phyloP scores from a whole-genome alignment of 2,329 filamentous ascomycete genomes.

The Chaetoscypha palmicola region DNA sequence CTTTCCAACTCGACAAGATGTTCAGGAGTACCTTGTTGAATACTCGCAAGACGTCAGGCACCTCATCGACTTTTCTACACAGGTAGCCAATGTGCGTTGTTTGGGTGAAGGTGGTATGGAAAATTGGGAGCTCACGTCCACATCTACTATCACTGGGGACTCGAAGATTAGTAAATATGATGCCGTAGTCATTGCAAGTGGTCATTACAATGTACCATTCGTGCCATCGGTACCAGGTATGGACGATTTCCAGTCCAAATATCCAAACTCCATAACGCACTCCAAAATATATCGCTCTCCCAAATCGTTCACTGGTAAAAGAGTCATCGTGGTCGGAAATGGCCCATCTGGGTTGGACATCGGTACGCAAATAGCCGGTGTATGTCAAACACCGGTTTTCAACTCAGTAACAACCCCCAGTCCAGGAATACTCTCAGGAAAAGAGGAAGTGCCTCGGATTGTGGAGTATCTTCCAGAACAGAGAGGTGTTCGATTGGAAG shows the following conservation, averaged over 20 bases:
- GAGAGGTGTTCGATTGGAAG: constrained; percentile 57
- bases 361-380: constrained; percentile 61
- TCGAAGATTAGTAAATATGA: constrained; percentile 42
- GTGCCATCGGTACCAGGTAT: constrained; percentile 59
- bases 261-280: constrained; percentile 59
- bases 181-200: constrained; percentile 67
- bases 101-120: constrained; percentile 29
- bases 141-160: constrained; percentile 23
- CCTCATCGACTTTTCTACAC: constrained; percentile 62
- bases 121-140: constrained; percentile 46
- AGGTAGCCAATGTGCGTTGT: constrained; percentile 55
- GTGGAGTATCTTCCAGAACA: constrained; percentile 46
- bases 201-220: constrained; percentile 65
- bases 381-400: constrained; percentile 55
- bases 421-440: constrained; percentile 29
- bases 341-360: constrained; percentile 82
- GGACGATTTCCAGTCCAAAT: constrained; percentile 47
- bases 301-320: constrained; percentile 56
- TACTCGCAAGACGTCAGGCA: constrained; percentile 60
- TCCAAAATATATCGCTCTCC: constrained; percentile 74
- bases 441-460: constrained; percentile 51
- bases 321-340: constrained; percentile 78
- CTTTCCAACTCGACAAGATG: constrained; percentile 65
- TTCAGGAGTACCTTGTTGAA: constrained; percentile 65
- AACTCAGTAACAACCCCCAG: constrained; percentile 52